Evolutionary conservation across 768 basidiomycete genomes (phyloP).

Genomic region (Floccularia luteovirens): DNA sequence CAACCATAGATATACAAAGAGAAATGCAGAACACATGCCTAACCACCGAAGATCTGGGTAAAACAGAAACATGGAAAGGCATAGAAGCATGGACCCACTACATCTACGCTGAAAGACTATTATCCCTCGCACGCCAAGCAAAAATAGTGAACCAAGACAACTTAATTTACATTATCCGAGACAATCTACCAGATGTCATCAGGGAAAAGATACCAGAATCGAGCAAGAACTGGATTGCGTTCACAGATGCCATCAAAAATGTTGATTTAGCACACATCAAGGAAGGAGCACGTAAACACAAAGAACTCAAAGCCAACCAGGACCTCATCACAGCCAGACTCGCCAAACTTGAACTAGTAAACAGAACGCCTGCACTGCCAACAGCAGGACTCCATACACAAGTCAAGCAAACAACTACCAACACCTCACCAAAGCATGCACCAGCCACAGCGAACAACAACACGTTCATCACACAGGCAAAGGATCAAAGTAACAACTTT

Average conservation of each 20-base stretch:
- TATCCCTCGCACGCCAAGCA: background rate
- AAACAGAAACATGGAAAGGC: background rate
- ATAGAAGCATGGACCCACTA: background rate
- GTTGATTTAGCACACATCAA: background rate
- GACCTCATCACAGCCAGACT: background rate
- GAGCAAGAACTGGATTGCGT: background rate
- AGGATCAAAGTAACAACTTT: background rate
- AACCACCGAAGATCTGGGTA: constrained; percentile 4
- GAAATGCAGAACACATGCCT: no score
- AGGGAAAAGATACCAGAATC: background rate
- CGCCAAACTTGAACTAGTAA: background rate
- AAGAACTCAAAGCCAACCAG: background rate
- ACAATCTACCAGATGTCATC: background rate
- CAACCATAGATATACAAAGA: no score
- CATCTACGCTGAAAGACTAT: background rate
- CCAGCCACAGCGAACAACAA: background rate
- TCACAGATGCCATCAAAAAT: background rate
- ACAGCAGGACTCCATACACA: background rate
- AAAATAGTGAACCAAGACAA: background rate
- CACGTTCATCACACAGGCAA: background rate
- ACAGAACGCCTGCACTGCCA: background rate
- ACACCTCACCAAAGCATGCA: background rate
- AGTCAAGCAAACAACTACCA: background rate
- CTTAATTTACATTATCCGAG: background rate
- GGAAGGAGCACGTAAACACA: background rate